Percentiles rank a stretch among this genome's conserved stretches.
Evolutionary conservation across 176 grass and related monocot species (phyloP).

Genomic region (Avena sativa): DNA sequence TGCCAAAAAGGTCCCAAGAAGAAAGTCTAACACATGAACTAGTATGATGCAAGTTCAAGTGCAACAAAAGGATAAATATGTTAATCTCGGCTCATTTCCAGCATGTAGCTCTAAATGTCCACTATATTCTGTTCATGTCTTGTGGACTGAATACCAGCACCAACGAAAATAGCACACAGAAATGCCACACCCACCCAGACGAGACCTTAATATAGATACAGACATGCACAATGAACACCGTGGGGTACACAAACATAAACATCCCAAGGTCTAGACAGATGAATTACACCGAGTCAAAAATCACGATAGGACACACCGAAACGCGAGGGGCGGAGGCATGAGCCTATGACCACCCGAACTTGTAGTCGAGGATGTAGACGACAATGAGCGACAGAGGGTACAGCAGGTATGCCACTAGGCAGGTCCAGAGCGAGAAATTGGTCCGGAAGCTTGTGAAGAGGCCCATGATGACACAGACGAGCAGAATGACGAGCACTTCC

Average conservation of each 20-base stretch:
- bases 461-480: constrained; percentile 81
- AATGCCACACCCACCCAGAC: neutral
- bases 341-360: constrained; percentile 88
- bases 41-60: neutral
- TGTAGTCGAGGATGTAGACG: constrained; percentile 82
- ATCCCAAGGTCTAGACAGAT: constrained; percentile 8
- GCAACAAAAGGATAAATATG: constrained; percentile 5
- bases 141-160: neutral
- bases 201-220: constrained; percentile 3
- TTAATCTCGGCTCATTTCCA: neutral
- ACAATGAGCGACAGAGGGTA: constrained; percentile 77
- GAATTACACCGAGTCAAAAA: constrained; percentile 44
- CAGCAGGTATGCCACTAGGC: constrained; percentile 69
- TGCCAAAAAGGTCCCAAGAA: neutral
- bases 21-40: neutral
- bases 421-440: constrained; percentile 94
- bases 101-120: neutral
- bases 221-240: constrained; percentile 15
- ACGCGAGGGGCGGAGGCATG: neutral
- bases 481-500: constrained; percentile 87
- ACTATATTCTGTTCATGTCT: neutral
- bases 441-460: constrained; percentile 93
- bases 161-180: neutral
- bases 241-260: constrained; percentile 34
- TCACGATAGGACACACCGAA: constrained; percentile 23